These are phyloP conservation scores for Cicer judaicum DNA, from an alignment of 306 rosid genomes.

Conservation along the genomic window DNA sequence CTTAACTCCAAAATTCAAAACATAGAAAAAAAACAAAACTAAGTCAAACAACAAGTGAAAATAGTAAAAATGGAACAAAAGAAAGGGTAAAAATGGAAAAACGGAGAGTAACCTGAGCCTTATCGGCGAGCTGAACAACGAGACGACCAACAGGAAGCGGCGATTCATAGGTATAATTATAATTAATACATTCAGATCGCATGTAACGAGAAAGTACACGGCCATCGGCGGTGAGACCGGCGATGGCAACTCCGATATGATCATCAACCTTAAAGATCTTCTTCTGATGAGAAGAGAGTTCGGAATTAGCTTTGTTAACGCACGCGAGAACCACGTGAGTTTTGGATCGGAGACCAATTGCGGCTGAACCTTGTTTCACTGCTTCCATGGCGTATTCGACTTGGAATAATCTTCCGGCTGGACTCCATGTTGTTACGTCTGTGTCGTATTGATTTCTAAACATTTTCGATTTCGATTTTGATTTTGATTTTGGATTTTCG, in stretches of 20 bases:
- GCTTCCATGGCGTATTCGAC: conserved; percentile 99
- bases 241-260: conserved; percentile 97
- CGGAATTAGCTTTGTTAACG: conserved; percentile 90
- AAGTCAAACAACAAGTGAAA: not conserved
- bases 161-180: conserved; percentile 85
- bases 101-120: conserved; percentile 73
- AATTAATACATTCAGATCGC: conserved; percentile 92
- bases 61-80: not conserved
- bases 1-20: conserved; percentile 5
- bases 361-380: conserved; percentile 95
- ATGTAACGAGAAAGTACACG: conserved; percentile 92
- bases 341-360: conserved; percentile 96
- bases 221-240: conserved; percentile 95
- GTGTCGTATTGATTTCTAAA: conserved; percentile 92
- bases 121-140: conserved; percentile 96
- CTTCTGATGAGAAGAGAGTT: conserved; percentile 96
- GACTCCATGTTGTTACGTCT: conserved; percentile 94
- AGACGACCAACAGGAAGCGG: conserved; percentile 93
- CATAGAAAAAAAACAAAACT: not conserved
- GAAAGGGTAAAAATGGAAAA: conserved; percentile 1
- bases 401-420: conserved; percentile 92
- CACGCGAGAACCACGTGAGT: conserved; percentile 89
- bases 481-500: no score
- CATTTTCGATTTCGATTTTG: conserved; percentile 47
- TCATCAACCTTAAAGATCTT: conserved; percentile 98